Percentiles rank a stretch among this genome's conserved stretches.
These are phyloP conservation scores for Cyclotella sp. DNA, from an alignment of 108 stramenopile genomes.

Conservation along the genomic window DNA sequence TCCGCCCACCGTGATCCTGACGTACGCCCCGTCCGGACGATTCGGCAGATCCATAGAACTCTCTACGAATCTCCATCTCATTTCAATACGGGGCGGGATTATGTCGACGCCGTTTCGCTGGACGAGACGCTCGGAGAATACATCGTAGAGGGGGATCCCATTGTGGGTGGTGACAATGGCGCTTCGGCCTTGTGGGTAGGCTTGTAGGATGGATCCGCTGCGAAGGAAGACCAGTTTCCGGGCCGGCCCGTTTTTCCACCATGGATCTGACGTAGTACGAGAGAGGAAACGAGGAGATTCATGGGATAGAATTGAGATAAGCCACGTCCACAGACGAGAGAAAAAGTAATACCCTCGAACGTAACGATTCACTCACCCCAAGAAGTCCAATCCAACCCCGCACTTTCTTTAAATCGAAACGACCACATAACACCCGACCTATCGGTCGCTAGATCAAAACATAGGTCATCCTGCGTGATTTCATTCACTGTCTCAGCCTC, in stretches of 20 bases:
- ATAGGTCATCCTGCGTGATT: slow-evolving; percentile 60
- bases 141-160: slow-evolving; percentile 44
- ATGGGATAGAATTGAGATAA: not conserved
- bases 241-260: slow-evolving; percentile 53
- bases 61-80: slow-evolving; percentile 77
- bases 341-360: not conserved
- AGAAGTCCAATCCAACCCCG: slow-evolving; percentile 78
- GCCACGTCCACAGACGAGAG: not conserved
- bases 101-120: slow-evolving; percentile 45
- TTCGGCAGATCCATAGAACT: slow-evolving; percentile 71
- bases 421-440: slow-evolving; percentile 65
- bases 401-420: slow-evolving; percentile 82
- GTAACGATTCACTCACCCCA: slow-evolving; percentile 23
- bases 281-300: not conserved
- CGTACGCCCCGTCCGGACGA: slow-evolving; percentile 70
- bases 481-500: slow-evolving; percentile 58
- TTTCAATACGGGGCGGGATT: slow-evolving; percentile 47
- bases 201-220: slow-evolving; percentile 63
- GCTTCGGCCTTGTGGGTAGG: slow-evolving; percentile 22
- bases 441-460: slow-evolving; percentile 56
- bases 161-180: slow-evolving; percentile 18
- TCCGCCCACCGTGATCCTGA: slow-evolving; percentile 75
- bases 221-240: slow-evolving; percentile 79
- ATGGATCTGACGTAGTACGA: slow-evolving; percentile 14
- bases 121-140: slow-evolving; percentile 43